Conservation (phyloP, 1,139 yeast species). For the Yamadazyma taylorii region DNA sequence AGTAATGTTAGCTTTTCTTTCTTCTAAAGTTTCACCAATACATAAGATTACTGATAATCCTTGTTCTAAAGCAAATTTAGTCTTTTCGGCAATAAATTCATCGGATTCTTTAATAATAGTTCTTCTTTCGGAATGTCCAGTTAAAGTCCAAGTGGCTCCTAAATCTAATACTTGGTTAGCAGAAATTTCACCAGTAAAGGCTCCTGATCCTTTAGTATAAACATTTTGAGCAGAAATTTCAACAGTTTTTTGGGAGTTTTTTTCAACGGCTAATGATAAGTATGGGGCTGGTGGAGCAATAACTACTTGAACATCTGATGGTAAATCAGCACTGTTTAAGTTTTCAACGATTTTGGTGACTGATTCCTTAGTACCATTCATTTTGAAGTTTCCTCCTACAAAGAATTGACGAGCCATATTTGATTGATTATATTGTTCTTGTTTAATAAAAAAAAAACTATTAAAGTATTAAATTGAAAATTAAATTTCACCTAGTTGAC, state of each 20-base stretch:
- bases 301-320: constrained; percentile 81
- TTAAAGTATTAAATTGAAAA: no score
- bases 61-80: constrained; percentile 86
- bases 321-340: constrained; percentile 76
- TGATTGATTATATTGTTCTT: constrained; percentile 18
- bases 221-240: constrained; percentile 89
- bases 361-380: constrained; percentile 93
- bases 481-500: no score
- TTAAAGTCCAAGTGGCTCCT: constrained; percentile 91
- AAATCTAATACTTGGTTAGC: constrained; percentile 87
- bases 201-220: constrained; percentile 86
- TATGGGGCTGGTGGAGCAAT: constrained; percentile 96
- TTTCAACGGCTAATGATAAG: constrained; percentile 70
- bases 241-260: constrained; percentile 71
- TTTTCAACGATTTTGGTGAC: constrained; percentile 79
- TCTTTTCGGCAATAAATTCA: constrained; percentile 91
- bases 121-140: constrained; percentile 99
- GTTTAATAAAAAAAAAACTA: no score
- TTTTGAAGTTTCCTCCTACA: constrained; percentile 98
- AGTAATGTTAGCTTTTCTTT: constrained; percentile 87
- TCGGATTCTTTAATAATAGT: constrained; percentile 87
- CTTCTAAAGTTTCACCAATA: constrained; percentile 96
- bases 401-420: constrained; percentile 89
- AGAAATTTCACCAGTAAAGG: constrained; percentile 96
- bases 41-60: constrained; percentile 91